phyloP scores from a whole-genome alignment of 176 grass and related monocot genomes.

The Tuctoria greenei region DNA sequence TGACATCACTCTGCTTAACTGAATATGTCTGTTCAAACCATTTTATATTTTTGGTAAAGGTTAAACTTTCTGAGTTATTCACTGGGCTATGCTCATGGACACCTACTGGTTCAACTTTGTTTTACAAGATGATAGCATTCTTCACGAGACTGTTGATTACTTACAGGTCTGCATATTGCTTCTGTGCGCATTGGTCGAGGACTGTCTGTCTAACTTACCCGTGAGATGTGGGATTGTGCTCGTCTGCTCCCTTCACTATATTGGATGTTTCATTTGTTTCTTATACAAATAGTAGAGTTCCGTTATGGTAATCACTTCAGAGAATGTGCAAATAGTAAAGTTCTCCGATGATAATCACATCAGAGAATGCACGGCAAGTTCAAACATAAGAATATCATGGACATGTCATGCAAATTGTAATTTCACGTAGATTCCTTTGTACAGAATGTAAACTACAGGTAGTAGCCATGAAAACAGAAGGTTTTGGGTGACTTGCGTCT shows the following conservation, averaged over 20 bases:
- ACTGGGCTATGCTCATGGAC: neutral
- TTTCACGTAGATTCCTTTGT: neutral
- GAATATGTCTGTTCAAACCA: neutral
- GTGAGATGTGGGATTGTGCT: neutral
- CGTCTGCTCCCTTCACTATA: neutral
- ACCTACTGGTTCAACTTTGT: neutral
- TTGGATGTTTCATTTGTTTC: slow-evolving; percentile 2
- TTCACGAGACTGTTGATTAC: neutral
- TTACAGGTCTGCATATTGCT: slow-evolving; percentile 1
- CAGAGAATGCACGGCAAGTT: neutral
- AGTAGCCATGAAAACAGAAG: slow-evolving; percentile 6
- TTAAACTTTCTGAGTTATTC: neutral
- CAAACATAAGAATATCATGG: neutral
- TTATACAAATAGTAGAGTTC: neutral
- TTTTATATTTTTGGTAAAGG: neutral
- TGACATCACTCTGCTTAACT: neutral
- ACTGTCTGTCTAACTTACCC: neutral
- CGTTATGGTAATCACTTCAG: neutral
- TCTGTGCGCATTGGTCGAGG: neutral
- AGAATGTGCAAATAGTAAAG: neutral
- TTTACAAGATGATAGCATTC: neutral
- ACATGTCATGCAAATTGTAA: slow-evolving; percentile 4
- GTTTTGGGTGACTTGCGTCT: neutral
- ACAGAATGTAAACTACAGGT: slow-evolving; percentile 11
- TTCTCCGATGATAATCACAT: neutral